Conservation (phyloP, 257 asterid species). For the Catharanthus roseus region DNA sequence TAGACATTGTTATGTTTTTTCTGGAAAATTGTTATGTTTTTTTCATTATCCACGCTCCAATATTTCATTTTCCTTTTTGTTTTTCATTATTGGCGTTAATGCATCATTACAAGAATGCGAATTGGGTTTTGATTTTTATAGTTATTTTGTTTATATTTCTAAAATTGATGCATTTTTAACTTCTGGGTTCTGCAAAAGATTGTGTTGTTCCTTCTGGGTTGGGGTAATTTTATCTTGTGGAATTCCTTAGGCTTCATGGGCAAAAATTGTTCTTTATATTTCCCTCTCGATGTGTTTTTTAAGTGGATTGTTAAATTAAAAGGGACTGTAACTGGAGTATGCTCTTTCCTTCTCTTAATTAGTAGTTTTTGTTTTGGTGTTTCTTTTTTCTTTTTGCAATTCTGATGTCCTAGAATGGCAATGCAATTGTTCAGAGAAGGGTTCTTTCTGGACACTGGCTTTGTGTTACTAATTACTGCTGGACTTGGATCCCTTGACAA, state of each 20-base stretch:
- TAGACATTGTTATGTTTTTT: too few species aligned
- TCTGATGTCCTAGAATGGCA: background rate
- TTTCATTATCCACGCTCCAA: background rate
- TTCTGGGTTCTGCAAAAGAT: conserved; percentile 4
- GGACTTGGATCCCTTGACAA: conserved; percentile 6
- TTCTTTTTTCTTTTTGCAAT: too few species aligned
- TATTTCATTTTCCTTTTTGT: background rate
- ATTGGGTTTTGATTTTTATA: background rate
- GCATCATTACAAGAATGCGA: background rate
- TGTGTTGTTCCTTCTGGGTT: conserved; percentile 1
- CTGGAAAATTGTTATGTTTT: background rate
- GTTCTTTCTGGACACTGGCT: too few species aligned
- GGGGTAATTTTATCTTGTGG: background rate
- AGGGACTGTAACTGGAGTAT: background rate
- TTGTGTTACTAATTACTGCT: too few species aligned
- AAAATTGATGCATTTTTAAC: background rate
- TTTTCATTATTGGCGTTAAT: background rate
- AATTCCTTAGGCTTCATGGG: background rate
- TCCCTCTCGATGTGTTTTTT: conserved; percentile 2
- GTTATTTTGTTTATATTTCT: background rate
- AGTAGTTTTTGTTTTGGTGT: background rate
- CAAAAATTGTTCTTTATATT: too few species aligned
- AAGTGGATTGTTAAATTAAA: background rate
- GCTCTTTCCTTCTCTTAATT: background rate
- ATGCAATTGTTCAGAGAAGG: too few species aligned